phyloP scores from a whole-genome alignment of 306 rosid genomes.

The Glycine tomentella region DNA sequence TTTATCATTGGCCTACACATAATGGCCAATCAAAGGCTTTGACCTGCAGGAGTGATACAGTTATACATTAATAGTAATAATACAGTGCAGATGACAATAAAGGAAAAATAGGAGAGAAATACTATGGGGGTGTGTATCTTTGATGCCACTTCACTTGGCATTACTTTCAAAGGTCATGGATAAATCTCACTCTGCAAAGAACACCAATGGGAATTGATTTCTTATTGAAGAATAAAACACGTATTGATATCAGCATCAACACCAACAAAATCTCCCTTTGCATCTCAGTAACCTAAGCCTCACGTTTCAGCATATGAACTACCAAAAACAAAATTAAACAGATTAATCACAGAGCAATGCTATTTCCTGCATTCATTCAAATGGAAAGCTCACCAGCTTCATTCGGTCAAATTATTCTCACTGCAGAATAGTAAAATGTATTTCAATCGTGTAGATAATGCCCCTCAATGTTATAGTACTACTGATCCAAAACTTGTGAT shows the following conservation, averaged over 20 bases:
- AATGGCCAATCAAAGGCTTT: conserved; percentile 60
- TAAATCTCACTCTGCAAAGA: conserved; percentile 28
- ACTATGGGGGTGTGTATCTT: conserved; percentile 29
- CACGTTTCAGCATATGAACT: conserved; percentile 23
- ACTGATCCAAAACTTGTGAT: conserved; percentile 9
- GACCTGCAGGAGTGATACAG: conserved; percentile 55
- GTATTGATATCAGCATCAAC: conserved; percentile 21
- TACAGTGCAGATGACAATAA: conserved; percentile 49
- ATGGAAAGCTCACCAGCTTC: conserved; percentile 13
- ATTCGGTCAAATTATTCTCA: conserved; percentile 30
- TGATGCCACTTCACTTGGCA: conserved; percentile 40
- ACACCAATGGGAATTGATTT: conserved; percentile 24
- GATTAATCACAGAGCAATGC: conserved; percentile 3
- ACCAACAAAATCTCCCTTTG: conserved; percentile 18
- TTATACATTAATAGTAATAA: conserved; percentile 46
- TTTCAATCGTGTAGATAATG: conserved; percentile 10
- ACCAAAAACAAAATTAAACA: conserved; percentile 24
- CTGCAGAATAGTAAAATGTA: conserved; percentile 27
- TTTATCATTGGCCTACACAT: conserved; percentile 59
- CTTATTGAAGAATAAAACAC: conserved; percentile 24
- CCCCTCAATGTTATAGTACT: conserved; percentile 25
- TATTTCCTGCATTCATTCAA: conserved; percentile 23
- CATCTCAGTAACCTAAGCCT: conserved; percentile 31
- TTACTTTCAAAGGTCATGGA: not conserved
- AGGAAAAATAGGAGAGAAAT: conserved; percentile 38